Percentiles rank a stretch among this genome's conserved stretches.
phyloP scores from a whole-genome alignment of 495 filamentous ascomycete species.

The Amorphotheca resinae region DNA sequence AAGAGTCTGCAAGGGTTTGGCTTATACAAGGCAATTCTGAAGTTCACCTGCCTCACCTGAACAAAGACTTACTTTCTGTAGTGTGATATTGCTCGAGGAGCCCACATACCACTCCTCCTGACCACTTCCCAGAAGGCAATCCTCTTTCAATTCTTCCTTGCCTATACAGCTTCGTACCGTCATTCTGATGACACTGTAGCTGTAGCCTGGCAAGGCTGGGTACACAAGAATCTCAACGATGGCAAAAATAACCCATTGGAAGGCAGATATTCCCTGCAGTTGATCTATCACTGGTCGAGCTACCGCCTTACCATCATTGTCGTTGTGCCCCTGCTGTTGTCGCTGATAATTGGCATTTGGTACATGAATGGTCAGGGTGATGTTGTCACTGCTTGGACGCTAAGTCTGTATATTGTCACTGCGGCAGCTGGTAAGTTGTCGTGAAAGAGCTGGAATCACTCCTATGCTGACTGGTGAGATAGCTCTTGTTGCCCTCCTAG shows the following conservation, averaged over 20 bases:
- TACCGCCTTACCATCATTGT: constrained; percentile 10
- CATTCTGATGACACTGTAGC: constrained; percentile 14
- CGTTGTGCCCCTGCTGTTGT: constrained; percentile 6
- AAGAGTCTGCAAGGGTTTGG: constrained; percentile 16
- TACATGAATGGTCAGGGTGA: constrained; percentile 13
- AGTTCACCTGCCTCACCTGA: neutral
- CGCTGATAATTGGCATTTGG: constrained; percentile 8
- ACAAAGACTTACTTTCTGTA: neutral
- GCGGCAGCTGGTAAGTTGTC: constrained; percentile 11
- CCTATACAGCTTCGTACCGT: constrained; percentile 12
- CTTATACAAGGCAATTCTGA: constrained; percentile 10
- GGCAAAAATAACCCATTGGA: constrained; percentile 13
- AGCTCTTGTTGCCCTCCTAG: constrained; percentile 16
- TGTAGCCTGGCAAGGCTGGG: constrained; percentile 16
- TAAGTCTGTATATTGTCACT: constrained; percentile 15
- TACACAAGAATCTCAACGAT: constrained; percentile 13
- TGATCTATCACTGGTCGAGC: constrained; percentile 16
- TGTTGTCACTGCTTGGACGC: constrained; percentile 14
- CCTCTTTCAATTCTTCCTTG: constrained; percentile 14
- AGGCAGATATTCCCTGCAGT: constrained; percentile 11
- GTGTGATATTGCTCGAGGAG: constrained; percentile 17
- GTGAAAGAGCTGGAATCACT: neutral
- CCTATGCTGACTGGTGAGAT: neutral
- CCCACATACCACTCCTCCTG: constrained; percentile 12
- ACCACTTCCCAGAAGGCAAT: constrained; percentile 10